Evolutionary conservation across 129 eudicot species (phyloP).

Genomic region (Solidago caesia): DNA sequence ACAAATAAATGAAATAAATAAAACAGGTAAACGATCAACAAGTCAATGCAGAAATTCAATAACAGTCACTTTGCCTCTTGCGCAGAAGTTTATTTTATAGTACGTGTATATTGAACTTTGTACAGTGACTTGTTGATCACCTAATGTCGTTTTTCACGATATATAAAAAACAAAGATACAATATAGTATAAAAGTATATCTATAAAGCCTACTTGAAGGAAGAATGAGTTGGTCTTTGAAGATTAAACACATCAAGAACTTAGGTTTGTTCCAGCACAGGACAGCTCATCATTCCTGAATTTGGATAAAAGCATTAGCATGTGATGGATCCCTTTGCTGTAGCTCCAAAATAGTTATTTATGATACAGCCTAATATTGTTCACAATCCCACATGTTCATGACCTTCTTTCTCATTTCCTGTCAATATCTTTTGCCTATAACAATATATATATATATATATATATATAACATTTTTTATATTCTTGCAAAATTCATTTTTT

Average conservation of each 20-base stretch:
- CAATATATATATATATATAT: not conserved
- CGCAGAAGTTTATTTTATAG: not conserved
- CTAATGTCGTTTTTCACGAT: slow-evolving; percentile 17
- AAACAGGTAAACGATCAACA: slow-evolving; percentile 17
- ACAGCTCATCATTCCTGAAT: slow-evolving; percentile 38
- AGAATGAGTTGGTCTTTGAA: slow-evolving; percentile 26
- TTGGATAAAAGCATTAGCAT: slow-evolving; percentile 35
- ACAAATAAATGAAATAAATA: slow-evolving; percentile 26
- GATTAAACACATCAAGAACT: slow-evolving; percentile 25
- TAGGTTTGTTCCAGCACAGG: slow-evolving; percentile 37
- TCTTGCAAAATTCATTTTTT: not conserved
- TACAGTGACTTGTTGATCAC: slow-evolving; percentile 31
- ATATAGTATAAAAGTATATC: slow-evolving; percentile 26
- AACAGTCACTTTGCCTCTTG: slow-evolving; percentile 9
- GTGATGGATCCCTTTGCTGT: slow-evolving; percentile 32
- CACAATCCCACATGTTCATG: slow-evolving; percentile 36
- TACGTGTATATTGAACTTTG: slow-evolving; percentile 3
- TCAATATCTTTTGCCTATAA: slow-evolving; percentile 18
- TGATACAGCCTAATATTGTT: slow-evolving; percentile 26
- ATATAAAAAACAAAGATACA: slow-evolving; percentile 16
- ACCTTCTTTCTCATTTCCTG: slow-evolving; percentile 36
- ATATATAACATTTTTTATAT: not conserved
- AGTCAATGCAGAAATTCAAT: slow-evolving; percentile 28
- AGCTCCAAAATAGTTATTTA: slow-evolving; percentile 31
- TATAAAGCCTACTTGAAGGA: slow-evolving; percentile 36